Base-by-base conservation (phyloP, 805 yeast genomes). In the Wickerhamomyces kurtzmanii region DNA sequence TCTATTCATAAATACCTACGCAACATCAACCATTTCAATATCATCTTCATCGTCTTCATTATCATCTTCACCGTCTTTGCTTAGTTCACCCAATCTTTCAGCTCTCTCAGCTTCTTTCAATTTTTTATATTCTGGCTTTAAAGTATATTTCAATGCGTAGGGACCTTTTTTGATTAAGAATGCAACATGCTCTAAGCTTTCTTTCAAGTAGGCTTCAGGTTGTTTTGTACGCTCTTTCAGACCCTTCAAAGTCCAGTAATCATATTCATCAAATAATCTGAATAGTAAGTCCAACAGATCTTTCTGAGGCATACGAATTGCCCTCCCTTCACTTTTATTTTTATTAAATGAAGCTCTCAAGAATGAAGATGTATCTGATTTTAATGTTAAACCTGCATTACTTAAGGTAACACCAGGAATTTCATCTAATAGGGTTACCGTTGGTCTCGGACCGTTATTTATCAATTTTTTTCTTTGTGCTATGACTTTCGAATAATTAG, bases 241-340 rank as follows among this genome's bases (percentile, higher is more conserved):
- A 22, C 96, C 96, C 55, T 86, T 86, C 66, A 91, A 67, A 8
- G 91, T 76, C 98, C 98, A 91, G 55, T 87, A 91, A 49, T 89
- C 96, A 52, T 81, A 85, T 51, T 87, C 93, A 53, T 86, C 96
- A 55, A 91, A 91, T 44, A 89, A 63, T 42, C 80, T 70, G 71
- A 91, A 91, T 41, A 91, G 59, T 40, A 83, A 59, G 54, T 87
- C 96, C 66, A 89, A 69, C 32, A 91, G 68, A 38, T 86, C 96
- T 51, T 82, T 84, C 59, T 83, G 76, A 21, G 94, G 95, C 79
- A 91, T 83, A 51, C 98, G 73, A 39, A 82, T 84, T 19, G 96
- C 94, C 48, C 94, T 78, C 28, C 91, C 93, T 40, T 83, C 93
- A 11, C 49, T 43, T 20, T 56, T 53, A 32, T 43, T 51, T 39